A percentile compares a stretch with the other conserved stretches of the same genome.
Conservation (phyloP, 2,329 filamentous ascomycete species). For the Pseudogymnoascus sp. region DNA sequence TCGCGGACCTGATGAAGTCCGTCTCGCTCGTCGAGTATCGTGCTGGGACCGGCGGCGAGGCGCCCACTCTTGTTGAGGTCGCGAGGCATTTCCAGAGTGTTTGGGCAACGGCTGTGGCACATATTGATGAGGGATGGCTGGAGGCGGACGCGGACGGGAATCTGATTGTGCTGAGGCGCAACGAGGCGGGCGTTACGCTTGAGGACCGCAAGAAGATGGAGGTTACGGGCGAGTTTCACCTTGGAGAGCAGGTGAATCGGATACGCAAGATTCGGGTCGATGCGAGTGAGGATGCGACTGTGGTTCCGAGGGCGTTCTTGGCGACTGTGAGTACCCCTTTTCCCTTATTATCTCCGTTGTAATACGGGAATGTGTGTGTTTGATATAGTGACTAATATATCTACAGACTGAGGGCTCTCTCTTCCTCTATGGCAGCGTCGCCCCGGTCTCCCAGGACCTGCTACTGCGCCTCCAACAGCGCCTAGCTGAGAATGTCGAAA, state of each 20-base stretch:
- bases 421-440: constrained; percentile 80
- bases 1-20: constrained; percentile 93
- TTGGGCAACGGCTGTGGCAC: constrained; percentile 74
- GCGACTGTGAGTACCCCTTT: constrained; percentile 61
- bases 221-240: constrained; percentile 70
- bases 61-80: constrained; percentile 62
- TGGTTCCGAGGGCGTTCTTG: constrained; percentile 78
- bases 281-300: constrained; percentile 55
- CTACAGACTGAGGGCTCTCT: constrained; percentile 80
- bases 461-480: constrained; percentile 74
- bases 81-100: constrained; percentile 74
- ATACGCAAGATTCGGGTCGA: constrained; percentile 70
- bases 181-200: constrained; percentile 63
- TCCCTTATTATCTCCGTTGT: neutral
- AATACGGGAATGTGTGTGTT: neutral
- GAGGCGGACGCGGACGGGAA: constrained; percentile 86
- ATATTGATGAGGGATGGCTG: constrained; percentile 70
- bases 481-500: constrained; percentile 59
- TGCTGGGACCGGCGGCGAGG: constrained; percentile 48
- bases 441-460: constrained; percentile 65
- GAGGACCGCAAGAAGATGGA: constrained; percentile 68
- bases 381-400: constrained; percentile 17
- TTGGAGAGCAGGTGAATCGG: constrained; percentile 90
- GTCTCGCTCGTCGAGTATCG: constrained; percentile 70
- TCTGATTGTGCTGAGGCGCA: constrained; percentile 69